phyloP scores from a whole-genome alignment of 2,329 filamentous ascomycete species.

The Coniochaeta sp. region DNA sequence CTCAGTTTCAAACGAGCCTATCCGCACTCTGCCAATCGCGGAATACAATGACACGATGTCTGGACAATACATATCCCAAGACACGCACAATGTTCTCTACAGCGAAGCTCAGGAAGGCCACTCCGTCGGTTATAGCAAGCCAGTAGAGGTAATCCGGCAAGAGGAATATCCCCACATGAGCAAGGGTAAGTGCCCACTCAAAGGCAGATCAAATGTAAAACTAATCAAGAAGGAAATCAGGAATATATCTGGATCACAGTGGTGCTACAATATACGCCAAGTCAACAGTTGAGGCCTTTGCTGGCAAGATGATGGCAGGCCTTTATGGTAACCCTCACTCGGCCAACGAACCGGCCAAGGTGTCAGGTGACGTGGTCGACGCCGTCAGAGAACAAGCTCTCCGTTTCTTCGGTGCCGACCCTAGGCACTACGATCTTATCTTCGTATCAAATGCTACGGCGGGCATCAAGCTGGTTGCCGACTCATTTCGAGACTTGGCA shows the following conservation, averaged over 20 bases:
- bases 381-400: slow-evolving; percentile 45
- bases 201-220: background rate
- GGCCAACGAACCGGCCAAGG: slow-evolving; percentile 49
- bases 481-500: slow-evolving; percentile 46
- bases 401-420: slow-evolving; percentile 50
- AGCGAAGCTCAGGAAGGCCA: background rate
- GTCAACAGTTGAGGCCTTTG: slow-evolving; percentile 49
- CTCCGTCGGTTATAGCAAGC: slow-evolving; percentile 18
- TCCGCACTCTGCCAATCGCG: background rate
- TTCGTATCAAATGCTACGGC: slow-evolving; percentile 57
- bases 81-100: background rate
- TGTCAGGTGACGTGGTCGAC: slow-evolving; percentile 51
- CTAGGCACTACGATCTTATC: slow-evolving; percentile 51
- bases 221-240: slow-evolving; percentile 11
- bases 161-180: slow-evolving; percentile 36
- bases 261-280: slow-evolving; percentile 51
- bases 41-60: background rate
- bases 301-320: slow-evolving; percentile 43
- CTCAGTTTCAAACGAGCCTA: background rate
- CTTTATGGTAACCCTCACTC: slow-evolving; percentile 67
- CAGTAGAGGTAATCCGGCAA: slow-evolving; percentile 27
- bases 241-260: slow-evolving; percentile 51
- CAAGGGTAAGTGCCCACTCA: slow-evolving; percentile 20
- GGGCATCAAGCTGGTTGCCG: slow-evolving; percentile 54
- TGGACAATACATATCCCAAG: background rate